Base-by-base conservation (phyloP, 2,329 filamentous ascomycete species). In the Pezicula carpinea region DNA sequence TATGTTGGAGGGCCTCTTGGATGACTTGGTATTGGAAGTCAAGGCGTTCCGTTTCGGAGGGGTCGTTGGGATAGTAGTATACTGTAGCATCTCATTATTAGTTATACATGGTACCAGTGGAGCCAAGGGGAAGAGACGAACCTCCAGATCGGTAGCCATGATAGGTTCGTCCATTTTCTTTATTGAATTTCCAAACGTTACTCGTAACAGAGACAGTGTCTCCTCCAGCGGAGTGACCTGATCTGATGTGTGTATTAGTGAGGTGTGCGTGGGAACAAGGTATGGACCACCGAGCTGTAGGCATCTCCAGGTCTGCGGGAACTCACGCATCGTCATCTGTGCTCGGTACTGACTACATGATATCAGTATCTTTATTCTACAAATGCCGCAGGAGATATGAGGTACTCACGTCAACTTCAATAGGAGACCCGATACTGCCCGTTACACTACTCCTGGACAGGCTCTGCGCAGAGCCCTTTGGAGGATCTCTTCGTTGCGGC, bases 21-120 rank as follows among this genome's bases (percentile, higher is more conserved):
- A 71, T 64, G 54, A 75, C 64, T 45, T 72, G 64, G 53, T 74
- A 69, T 52, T 73, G 71, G 55, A 69, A 58, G 39, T 75, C 70
- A 31, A 74, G 62, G 14, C 72, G 68, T 49, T 73, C 69, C 11
- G 69, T 56, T 55, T 75, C 73, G 51, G 64, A 61, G 51, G 73
- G 67, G 54, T 74, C 71, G 53, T 74, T 74, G 31, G 71, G 71
- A 46, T 50, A 54, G 40, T 45, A 39, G 31, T 54, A 54, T 23
- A 47, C 50, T 53, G 15, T 22, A n/a, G 17, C 10, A 6, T 5
- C 18, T 11, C 14, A 15, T 7, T 11, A 31, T 43, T 14, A 32
- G 40, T 17, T 41, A 13, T 29, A 41, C 39, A 26, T 22, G 39
- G 7, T 7, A 14, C 14, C 15, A 23, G 6, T n/a, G 22, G 15